A percentile compares a stretch with the other conserved stretches of the same genome.
Conservation (phyloP, 768 basidiomycete genomes). For the Pisolithus orientalis region DNA sequence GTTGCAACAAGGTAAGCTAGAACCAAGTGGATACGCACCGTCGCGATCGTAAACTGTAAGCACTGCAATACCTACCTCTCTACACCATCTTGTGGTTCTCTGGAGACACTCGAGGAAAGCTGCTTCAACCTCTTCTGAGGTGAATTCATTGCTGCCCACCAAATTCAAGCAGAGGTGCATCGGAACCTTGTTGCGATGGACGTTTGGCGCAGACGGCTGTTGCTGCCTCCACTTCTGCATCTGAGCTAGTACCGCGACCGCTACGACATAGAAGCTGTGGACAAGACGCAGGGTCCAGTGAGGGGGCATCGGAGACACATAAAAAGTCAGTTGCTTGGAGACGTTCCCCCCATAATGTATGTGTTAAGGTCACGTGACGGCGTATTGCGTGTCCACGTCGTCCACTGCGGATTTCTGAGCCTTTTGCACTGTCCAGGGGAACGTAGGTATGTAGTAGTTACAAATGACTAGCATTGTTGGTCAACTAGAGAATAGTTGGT, state of each 20-base stretch:
- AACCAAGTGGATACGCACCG: slow-evolving; percentile 38
- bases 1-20: slow-evolving; percentile 3
- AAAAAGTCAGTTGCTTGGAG: not conserved
- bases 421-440: too few relatives aligned
- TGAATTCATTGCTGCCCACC: slow-evolving; percentile 36
- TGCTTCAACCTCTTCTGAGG: slow-evolving; percentile 31
- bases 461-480: not conserved
- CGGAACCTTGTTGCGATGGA: slow-evolving; percentile 53
- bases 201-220: slow-evolving; percentile 42
- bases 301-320: slow-evolving; percentile 30
- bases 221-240: slow-evolving; percentile 31
- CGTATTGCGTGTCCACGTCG: not conserved
- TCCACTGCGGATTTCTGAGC: too few relatives aligned
- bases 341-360: too few relatives aligned
- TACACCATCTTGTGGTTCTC: slow-evolving; percentile 56
- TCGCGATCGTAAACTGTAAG: slow-evolving; percentile 69
- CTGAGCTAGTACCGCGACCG: slow-evolving; percentile 35
- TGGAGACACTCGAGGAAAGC: slow-evolving; percentile 49
- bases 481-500: slow-evolving; percentile 26
- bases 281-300: slow-evolving; percentile 45
- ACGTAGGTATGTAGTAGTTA: not conserved
- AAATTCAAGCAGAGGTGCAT: slow-evolving; percentile 64
- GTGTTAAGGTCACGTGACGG: not conserved
- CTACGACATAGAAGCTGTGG: slow-evolving; percentile 50
- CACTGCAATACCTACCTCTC: slow-evolving; percentile 49